Evolutionary conservation across 768 basidiomycete species (phyloP).

Genomic region (Kwoniella botswanensis): DNA sequence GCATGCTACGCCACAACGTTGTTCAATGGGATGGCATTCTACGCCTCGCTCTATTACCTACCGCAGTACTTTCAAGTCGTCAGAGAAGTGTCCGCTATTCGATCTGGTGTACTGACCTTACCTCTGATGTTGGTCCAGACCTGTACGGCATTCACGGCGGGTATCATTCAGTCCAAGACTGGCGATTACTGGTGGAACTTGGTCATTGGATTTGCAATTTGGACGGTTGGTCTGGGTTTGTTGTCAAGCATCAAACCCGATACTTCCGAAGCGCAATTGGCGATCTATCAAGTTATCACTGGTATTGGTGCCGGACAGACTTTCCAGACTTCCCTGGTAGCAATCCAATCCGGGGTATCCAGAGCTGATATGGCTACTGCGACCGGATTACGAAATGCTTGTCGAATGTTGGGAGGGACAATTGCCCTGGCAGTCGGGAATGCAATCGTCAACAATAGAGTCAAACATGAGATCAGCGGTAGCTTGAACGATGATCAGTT

Average conservation of each 20-base stretch:
- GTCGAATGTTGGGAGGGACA: slow-evolving; percentile 73
- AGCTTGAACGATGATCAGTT: slow-evolving; percentile 21
- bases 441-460: slow-evolving; percentile 48
- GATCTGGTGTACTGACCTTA: slow-evolving; percentile 70
- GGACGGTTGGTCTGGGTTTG: slow-evolving; percentile 73
- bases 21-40: slow-evolving; percentile 62
- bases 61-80: slow-evolving; percentile 79
- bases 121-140: slow-evolving; percentile 73
- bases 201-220: slow-evolving; percentile 69
- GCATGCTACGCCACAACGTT: slow-evolving; percentile 75
- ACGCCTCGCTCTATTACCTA: slow-evolving; percentile 67
- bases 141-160: slow-evolving; percentile 62
- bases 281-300: slow-evolving; percentile 68
- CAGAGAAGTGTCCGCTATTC: slow-evolving; percentile 70
- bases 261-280: slow-evolving; percentile 64
- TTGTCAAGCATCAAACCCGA: slow-evolving; percentile 68
- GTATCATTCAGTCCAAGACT: slow-evolving; percentile 68
- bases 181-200: slow-evolving; percentile 71
- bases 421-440: slow-evolving; percentile 64
- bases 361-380: slow-evolving; percentile 78
- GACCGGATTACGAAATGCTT: slow-evolving; percentile 64
- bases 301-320: slow-evolving; percentile 69
- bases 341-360: slow-evolving; percentile 74
- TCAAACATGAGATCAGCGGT: slow-evolving; percentile 4
- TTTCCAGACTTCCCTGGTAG: slow-evolving; percentile 54